Conservation (phyloP, 768 basidiomycete genomes). For the Mycena epipterygia region DNA sequence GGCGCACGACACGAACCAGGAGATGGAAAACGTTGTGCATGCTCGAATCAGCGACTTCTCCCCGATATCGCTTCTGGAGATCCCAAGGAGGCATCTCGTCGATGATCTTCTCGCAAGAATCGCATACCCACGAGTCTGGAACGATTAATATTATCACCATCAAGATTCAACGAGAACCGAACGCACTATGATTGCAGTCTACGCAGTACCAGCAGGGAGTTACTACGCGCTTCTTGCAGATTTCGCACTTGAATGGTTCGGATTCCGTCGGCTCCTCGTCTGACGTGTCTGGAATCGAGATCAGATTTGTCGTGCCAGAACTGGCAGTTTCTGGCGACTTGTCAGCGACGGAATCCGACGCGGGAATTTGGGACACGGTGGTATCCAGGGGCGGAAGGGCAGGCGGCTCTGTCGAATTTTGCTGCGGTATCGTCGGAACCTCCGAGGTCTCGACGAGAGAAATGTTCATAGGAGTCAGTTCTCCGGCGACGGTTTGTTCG, state of each 20-base stretch:
- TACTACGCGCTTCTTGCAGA: conserved; percentile 2
- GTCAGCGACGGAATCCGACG: neutral
- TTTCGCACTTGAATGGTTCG: neutral
- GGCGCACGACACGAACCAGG: conserved; percentile 2
- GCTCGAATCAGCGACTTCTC: neutral
- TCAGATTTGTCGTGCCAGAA: neutral
- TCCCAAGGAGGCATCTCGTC: conserved; percentile 19
- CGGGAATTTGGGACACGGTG: neutral
- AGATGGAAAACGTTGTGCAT: conserved; percentile 10
- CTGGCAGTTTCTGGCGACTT: neutral
- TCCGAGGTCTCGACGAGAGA: neutral
- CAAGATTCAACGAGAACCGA: neutral
- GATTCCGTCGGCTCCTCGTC: neutral
- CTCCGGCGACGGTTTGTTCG: too few species aligned
- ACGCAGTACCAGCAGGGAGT: conserved; percentile 25
- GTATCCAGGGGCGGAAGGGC: conserved; percentile 5
- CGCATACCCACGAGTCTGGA: conserved; percentile 24
- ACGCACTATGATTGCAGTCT: conserved; percentile 8
- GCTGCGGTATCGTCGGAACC: neutral
- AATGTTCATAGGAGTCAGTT: too few species aligned
- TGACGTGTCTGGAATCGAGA: conserved; percentile 9
- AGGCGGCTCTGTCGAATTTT: neutral
- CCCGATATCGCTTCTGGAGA: conserved; percentile 13
- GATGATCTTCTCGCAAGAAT: conserved; percentile 16
- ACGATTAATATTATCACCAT: neutral